Evolutionary conservation across 768 basidiomycete species (phyloP), one percentile per base, ranked within the genome.

Genomic region (Austroboletus eburneus): DNA sequence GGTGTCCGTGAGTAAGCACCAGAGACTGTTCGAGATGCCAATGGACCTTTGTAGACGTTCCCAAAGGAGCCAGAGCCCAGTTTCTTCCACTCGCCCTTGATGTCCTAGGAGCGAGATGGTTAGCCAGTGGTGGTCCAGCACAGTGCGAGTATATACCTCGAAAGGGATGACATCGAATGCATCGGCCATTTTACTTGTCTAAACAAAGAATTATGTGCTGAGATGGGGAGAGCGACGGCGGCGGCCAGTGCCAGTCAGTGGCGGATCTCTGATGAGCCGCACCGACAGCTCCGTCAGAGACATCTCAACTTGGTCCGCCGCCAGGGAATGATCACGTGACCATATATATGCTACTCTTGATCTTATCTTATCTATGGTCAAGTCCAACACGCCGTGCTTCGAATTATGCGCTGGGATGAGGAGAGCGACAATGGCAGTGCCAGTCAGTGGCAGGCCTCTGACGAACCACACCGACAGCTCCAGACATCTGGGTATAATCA

Each of bases 31-130:
- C n/a, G 10, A 35, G 27, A 57, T 53, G n/a, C 51, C 50, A 61
- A 47, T 13, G 9, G 8, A 50, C 67, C 89, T 69, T 87, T 91
- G 75, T 87, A 93, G 47, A 95, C 91, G 56, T 90, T 87, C 9
- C 91, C 91, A 65, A 95, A 95, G 17, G 89, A 91, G 16, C 91
- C 91, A n/a, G 89, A 83, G 23, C 91, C 91, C 8, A 94, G 72
- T 61, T 87, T 90, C 74, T 84, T 85, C 90, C 90, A 92, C 41
- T 85, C 75, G 38, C 87, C 89, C 61, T 80, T 82, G 72, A 92
- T 88, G 63, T 92, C 90, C 90, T 91, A 58, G 49, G 39, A 56
- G 40, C 27, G 5, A 27, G 5, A 27, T 27, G 12, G 27, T 6
- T 5, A 6, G 27, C 27, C 12, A 27, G 12, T 12, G 12, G 36